A percentile compares a stretch with the other conserved stretches of the same genome.
phyloP scores from a whole-genome alignment of 805 yeast species.

The Komagataella pseudopastoris region DNA sequence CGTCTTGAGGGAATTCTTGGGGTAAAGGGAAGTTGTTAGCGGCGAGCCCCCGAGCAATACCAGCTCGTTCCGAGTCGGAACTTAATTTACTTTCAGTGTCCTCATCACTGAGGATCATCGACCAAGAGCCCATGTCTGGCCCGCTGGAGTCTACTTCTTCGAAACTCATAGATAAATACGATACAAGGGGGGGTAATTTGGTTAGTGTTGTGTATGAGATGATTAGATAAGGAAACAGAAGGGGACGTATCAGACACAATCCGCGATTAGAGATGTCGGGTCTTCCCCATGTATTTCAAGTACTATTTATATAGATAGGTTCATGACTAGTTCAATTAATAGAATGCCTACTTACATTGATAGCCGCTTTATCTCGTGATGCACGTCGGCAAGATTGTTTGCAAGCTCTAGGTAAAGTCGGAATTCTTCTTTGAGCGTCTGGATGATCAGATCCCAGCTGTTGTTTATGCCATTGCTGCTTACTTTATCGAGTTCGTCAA shows the following conservation, averaged over 20 bases:
- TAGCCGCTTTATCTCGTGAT: conserved; percentile 30
- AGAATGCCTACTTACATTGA: neutral
- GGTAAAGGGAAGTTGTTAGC: neutral
- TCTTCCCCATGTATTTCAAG: neutral
- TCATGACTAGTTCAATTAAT: neutral
- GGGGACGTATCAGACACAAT: neutral
- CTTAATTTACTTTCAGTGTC: neutral
- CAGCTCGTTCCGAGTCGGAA: neutral
- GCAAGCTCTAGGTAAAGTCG: conserved; percentile 62
- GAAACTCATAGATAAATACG: neutral
- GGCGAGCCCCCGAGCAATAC: neutral
- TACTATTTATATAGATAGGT: neutral
- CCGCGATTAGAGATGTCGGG: neutral
- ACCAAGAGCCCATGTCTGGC: neutral
- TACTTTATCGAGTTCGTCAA: conserved; percentile 45
- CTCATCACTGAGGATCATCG: neutral
- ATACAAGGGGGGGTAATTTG: neutral
- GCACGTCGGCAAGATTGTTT: conserved; percentile 60
- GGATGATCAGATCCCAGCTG: conserved; percentile 37
- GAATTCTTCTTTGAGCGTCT: conserved; percentile 56
- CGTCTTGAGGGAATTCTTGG: neutral
- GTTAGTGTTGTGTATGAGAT: neutral
- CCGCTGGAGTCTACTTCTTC: neutral
- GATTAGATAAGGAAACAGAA: neutral
- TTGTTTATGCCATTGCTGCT: conserved; percentile 22